Percentiles rank a stretch among this genome's conserved stretches.
phyloP scores from a whole-genome alignment of 345 rosid genomes.

The Erodium maritimum region DNA sequence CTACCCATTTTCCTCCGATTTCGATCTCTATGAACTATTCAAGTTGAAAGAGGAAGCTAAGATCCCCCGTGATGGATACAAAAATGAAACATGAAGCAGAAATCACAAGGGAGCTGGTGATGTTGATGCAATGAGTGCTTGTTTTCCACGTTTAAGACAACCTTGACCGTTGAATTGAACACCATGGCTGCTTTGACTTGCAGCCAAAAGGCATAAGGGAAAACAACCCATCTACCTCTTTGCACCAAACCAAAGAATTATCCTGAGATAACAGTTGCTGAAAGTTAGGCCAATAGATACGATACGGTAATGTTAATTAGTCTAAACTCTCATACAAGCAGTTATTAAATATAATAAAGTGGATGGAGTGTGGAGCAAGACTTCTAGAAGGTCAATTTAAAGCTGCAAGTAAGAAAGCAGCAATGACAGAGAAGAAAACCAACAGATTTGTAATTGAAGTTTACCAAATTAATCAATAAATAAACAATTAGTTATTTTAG shows the following conservation, averaged over 20 bases:
- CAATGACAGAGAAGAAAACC: no score
- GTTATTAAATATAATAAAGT: neutral
- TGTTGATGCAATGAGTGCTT: no score
- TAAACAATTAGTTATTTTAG: no score
- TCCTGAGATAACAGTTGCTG: neutral
- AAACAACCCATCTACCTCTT: neutral
- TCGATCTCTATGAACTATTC: no score
- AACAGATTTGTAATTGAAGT: no score
- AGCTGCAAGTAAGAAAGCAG: conserved; percentile 6
- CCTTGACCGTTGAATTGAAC: conserved; percentile 2
- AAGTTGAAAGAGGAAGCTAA: no score
- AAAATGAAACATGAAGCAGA: neutral
- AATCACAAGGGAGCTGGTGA: conserved; percentile 1
- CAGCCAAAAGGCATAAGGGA: conserved; percentile 8
- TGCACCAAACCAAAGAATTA: neutral
- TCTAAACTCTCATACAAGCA: no score
- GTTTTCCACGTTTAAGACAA: neutral
- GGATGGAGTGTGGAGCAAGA: conserved; percentile 14
- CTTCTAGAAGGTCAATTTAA: conserved; percentile 25
- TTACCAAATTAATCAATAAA: no score
- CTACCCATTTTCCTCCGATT: conserved; percentile 24
- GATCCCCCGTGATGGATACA: no score
- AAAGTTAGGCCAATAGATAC: neutral
- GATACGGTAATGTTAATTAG: no score
- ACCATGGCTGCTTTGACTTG: conserved; percentile 23